A percentile compares a stretch with the other conserved stretches of the same genome.
Conservation (phyloP, 2,329 filamentous ascomycete species). For the Fusarium piperis region DNA sequence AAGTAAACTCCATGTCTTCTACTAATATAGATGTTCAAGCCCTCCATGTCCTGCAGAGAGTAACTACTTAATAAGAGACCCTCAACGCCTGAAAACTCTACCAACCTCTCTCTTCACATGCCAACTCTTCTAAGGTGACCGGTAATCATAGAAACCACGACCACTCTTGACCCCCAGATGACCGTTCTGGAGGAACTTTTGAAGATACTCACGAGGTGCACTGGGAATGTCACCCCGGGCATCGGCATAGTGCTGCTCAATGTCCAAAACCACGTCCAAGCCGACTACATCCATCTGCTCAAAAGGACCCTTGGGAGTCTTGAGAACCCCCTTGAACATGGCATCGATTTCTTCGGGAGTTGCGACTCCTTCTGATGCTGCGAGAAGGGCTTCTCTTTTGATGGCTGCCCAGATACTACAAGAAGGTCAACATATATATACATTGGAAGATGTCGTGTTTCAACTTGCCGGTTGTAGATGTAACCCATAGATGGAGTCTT, state of each 20-base stretch:
- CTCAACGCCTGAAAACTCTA: neutral
- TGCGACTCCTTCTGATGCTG: slow-evolving; percentile 44
- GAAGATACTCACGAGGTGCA: slow-evolving; percentile 40
- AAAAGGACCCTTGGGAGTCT: slow-evolving; percentile 45
- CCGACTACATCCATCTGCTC: slow-evolving; percentile 47
- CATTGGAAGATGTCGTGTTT: neutral
- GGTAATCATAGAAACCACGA: slow-evolving; percentile 42
- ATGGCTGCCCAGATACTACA: slow-evolving; percentile 47
- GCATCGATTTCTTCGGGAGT: slow-evolving; percentile 45
- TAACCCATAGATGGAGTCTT: slow-evolving; percentile 45
- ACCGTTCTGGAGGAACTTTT: slow-evolving; percentile 34
- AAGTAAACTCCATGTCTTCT: neutral
- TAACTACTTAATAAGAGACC: neutral
- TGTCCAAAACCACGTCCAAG: slow-evolving; percentile 45
- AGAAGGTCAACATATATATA: neutral
- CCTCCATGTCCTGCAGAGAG: neutral
- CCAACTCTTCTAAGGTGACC: neutral
- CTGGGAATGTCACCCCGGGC: slow-evolving; percentile 35
- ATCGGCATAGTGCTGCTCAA: slow-evolving; percentile 46
- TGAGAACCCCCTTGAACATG: slow-evolving; percentile 44
- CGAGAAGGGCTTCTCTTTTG: slow-evolving; percentile 45
- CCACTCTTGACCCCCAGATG: slow-evolving; percentile 45
- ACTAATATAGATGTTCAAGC: neutral
- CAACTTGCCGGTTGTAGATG: slow-evolving; percentile 43
- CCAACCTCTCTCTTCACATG: neutral